phyloP scores from a whole-genome alignment of 495 filamentous ascomycete species.

The Echria macrotheca region DNA sequence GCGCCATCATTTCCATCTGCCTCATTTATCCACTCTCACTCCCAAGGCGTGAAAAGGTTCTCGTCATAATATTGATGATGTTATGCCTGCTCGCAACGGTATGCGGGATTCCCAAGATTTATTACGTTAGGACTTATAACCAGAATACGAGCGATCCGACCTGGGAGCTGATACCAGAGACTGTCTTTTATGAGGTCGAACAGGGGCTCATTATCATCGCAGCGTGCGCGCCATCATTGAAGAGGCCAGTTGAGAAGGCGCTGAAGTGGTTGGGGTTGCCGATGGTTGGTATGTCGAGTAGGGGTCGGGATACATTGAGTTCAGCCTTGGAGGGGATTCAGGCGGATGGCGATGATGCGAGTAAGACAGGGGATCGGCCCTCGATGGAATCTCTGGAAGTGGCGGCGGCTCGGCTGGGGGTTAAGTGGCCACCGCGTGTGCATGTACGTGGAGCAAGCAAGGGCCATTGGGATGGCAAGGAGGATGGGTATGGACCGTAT shows the following conservation, averaged over 20 bases:
- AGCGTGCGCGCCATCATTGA: background rate
- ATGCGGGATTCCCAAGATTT: slow-evolving; percentile 1
- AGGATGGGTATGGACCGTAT: too few relatives aligned
- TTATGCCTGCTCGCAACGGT: slow-evolving; percentile 3
- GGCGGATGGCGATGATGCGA: too few relatives aligned
- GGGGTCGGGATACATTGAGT: background rate
- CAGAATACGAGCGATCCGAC: background rate
- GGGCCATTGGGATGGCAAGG: too few relatives aligned
- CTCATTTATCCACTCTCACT: background rate
- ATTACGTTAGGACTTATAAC: background rate
- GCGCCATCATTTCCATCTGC: background rate
- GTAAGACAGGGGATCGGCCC: too few relatives aligned
- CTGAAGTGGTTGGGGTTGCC: background rate
- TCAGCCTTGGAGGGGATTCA: background rate
- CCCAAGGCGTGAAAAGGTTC: slow-evolving; percentile 2
- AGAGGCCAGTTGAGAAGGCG: background rate
- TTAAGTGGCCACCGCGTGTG: too few relatives aligned
- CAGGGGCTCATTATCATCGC: background rate
- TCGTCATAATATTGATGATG: slow-evolving; percentile 3
- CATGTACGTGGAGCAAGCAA: too few relatives aligned
- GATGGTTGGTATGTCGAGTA: background rate
- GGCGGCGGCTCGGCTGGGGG: too few relatives aligned
- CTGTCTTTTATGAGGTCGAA: background rate
- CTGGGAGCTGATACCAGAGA: background rate
- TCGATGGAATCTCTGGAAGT: too few relatives aligned